Evolutionary conservation across 768 basidiomycete species (phyloP).

Genomic region (Neoboletus subvelutipes): DNA sequence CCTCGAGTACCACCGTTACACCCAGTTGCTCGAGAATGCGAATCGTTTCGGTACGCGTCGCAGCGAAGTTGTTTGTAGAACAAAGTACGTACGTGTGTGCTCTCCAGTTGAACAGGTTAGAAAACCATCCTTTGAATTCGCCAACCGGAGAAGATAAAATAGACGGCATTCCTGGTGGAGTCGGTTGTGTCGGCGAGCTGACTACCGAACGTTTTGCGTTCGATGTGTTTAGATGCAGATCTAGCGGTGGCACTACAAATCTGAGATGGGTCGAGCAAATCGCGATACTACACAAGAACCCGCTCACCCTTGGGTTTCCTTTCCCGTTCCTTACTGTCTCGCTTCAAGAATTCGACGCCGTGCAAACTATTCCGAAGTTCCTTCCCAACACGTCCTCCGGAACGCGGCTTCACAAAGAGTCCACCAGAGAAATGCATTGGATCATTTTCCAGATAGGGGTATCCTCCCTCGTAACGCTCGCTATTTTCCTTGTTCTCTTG

Average conservation of each 20-base stretch:
- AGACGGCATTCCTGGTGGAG: slow-evolving; percentile 35
- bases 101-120: slow-evolving; percentile 93
- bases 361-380: slow-evolving; percentile 53
- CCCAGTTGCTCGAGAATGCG: slow-evolving; percentile 67
- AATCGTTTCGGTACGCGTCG: slow-evolving; percentile 64
- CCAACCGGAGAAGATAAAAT: slow-evolving; percentile 71
- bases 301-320: slow-evolving; percentile 52
- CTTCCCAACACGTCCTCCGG: slow-evolving; percentile 38
- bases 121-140: slow-evolving; percentile 92
- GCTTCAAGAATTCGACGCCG: slow-evolving; percentile 28
- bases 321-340: slow-evolving; percentile 46
- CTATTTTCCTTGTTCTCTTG: slow-evolving; percentile 43
- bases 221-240: slow-evolving; percentile 42
- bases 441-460: slow-evolving; percentile 19
- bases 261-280: background rate
- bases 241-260: slow-evolving; percentile 53
- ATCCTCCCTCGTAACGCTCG: slow-evolving; percentile 14
- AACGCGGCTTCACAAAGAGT: slow-evolving; percentile 31
- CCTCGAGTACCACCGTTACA: slow-evolving; percentile 60
- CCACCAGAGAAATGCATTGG: slow-evolving; percentile 28
- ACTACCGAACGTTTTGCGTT: slow-evolving; percentile 49
- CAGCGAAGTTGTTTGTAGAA: slow-evolving; percentile 52
- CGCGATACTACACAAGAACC: background rate
- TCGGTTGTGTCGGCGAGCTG: slow-evolving; percentile 49
- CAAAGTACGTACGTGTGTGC: slow-evolving; percentile 54